Conservation (phyloP, 257 asterid genomes). For the Fraxinus anomala region DNA sequence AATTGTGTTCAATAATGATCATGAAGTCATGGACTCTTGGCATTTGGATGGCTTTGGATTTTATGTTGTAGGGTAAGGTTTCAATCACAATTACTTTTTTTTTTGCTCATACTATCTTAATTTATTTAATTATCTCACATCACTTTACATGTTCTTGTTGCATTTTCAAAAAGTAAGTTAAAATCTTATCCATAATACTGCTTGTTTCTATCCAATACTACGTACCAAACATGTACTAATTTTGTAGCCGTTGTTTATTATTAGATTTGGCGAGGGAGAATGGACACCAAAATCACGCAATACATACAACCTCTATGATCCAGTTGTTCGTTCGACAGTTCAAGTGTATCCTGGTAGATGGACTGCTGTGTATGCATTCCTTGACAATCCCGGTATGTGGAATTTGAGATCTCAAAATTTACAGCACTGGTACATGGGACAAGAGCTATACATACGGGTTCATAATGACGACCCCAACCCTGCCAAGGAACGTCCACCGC, state of each 20-base stretch:
- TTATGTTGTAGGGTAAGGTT: conserved; percentile 65
- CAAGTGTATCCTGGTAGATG: conserved; percentile 45
- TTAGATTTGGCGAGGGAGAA: conserved; percentile 51
- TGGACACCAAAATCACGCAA: conserved; percentile 50
- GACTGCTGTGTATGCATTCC: conserved; percentile 39
- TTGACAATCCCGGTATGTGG: conserved; percentile 50
- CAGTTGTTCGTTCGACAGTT: conserved; percentile 51
- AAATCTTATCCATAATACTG: no score
- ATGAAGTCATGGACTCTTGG: conserved; percentile 52
- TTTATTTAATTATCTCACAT: no score
- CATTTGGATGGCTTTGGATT: conserved; percentile 76
- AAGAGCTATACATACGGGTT: conserved; percentile 44
- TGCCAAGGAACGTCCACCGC: conserved; percentile 47
- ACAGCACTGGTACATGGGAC: conserved; percentile 45
- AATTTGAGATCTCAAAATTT: conserved; percentile 44
- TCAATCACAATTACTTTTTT: no score
- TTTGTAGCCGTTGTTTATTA: not conserved
- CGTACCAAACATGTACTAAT: not conserved
- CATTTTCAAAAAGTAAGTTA: no score
- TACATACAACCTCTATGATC: conserved; percentile 51
- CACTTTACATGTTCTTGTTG: no score
- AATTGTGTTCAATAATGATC: conserved; percentile 54
- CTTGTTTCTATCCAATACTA: no score
- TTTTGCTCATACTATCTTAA: no score
- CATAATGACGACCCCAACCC: conserved; percentile 40